A percentile compares a stretch with the other conserved stretches of the same genome.
Evolutionary conservation across 2,329 filamentous ascomycete genomes (phyloP).

Genomic region (Cladosporium colombiae): DNA sequence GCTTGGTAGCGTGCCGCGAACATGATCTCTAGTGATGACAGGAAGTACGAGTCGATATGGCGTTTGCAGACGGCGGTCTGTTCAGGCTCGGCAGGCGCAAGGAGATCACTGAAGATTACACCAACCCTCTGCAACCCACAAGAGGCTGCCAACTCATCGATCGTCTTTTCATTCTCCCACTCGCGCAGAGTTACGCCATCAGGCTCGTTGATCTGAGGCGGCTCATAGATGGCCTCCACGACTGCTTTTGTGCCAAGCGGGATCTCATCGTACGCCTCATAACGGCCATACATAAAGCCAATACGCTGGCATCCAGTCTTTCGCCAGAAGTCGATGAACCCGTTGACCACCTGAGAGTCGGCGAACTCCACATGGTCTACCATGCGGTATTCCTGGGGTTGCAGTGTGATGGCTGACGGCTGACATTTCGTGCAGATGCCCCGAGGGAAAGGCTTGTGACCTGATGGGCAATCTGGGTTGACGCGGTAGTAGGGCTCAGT

Average conservation of each 20-base stretch:
- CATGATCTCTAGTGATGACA: constrained; percentile 87
- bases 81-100: constrained; percentile 67
- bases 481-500: constrained; percentile 92
- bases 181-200: constrained; percentile 84
- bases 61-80: constrained; percentile 92
- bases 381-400: constrained; percentile 92
- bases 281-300: constrained; percentile 88
- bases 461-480: constrained; percentile 83
- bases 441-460: constrained; percentile 90
- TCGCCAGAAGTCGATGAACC: constrained; percentile 90
- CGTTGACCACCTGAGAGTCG: constrained; percentile 78
- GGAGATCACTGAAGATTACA: constrained; percentile 90
- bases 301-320: constrained; percentile 79
- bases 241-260: constrained; percentile 93
- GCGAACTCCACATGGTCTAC: constrained; percentile 98
- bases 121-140: constrained; percentile 89
- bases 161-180: constrained; percentile 80
- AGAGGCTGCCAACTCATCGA: constrained; percentile 76
- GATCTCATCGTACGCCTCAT: constrained; percentile 87
- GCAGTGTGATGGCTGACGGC: constrained; percentile 91
- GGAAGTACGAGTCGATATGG: constrained; percentile 90
- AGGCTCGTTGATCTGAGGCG: constrained; percentile 82
- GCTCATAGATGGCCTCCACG: constrained; percentile 96
- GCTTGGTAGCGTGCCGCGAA: constrained; percentile 89
- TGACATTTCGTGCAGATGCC: constrained; percentile 99